phyloP scores from a whole-genome alignment of 2,329 filamentous ascomycete species.

The Pseudocercospora fuligena region DNA sequence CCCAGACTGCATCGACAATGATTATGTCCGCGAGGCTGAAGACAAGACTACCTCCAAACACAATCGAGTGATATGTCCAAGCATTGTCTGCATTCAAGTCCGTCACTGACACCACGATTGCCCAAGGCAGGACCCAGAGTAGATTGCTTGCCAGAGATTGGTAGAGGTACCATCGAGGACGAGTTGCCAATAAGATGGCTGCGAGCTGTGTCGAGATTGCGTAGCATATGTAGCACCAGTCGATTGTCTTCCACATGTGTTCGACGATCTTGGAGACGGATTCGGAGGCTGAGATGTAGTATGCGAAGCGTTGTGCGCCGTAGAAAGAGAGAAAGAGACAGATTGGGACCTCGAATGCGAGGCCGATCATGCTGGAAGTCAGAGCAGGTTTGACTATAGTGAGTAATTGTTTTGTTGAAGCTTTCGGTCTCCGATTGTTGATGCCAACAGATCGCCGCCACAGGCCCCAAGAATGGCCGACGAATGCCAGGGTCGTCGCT shows the following conservation, averaged over 20 bases:
- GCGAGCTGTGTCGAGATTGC: slow-evolving; percentile 69
- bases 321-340: slow-evolving; percentile 65
- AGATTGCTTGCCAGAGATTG: slow-evolving; percentile 71
- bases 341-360: slow-evolving; percentile 65
- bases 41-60: slow-evolving; percentile 71
- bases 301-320: slow-evolving; percentile 65
- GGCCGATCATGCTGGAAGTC: slow-evolving; percentile 57
- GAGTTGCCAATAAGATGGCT: slow-evolving; percentile 66
- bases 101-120: slow-evolving; percentile 63
- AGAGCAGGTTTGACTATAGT: slow-evolving; percentile 59
- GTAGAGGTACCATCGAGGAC: slow-evolving; percentile 69
- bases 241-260: slow-evolving; percentile 66
- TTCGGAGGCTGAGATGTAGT: slow-evolving; percentile 63
- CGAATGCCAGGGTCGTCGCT: slow-evolving; percentile 66
- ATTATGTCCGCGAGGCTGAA: slow-evolving; percentile 66
- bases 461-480: slow-evolving; percentile 69
- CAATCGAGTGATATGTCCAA: slow-evolving; percentile 69
- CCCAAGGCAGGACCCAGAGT: slow-evolving; percentile 72
- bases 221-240: slow-evolving; percentile 72
- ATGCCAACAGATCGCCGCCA: slow-evolving; percentile 48
- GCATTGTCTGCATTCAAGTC: slow-evolving; percentile 58
- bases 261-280: slow-evolving; percentile 64
- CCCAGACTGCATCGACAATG: slow-evolving; percentile 58
- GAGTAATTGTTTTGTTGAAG: slow-evolving; percentile 24
- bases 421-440: slow-evolving; percentile 26